Base-by-base conservation (phyloP, 106 monocot species). In the Dioscorea dumetorum region DNA sequence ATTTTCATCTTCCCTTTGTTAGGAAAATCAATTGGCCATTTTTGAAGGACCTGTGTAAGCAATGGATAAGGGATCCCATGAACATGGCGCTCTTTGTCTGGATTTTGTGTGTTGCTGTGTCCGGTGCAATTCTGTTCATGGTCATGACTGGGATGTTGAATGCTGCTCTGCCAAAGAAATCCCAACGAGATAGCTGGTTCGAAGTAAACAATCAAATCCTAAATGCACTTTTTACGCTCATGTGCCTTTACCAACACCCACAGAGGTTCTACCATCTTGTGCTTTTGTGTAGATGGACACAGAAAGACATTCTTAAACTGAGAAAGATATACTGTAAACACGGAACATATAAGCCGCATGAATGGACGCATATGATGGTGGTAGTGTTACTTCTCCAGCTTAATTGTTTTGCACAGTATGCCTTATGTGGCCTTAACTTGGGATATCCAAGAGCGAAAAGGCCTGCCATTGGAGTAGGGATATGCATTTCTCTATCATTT, bases 151-250 rank as follows among this genome's bases (percentile, higher is more conserved):
- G 92, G 28, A 88, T 93, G 88, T 61, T 93, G 50, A 83, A 93
- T 57, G 70, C 7, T 57, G 88, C 54, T 49, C 57, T 94, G 22
- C 86, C 89, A 34, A 80, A 48, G 63, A 86, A 89, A 72, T 82
- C 94, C 12, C 84, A 90, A 62, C 68, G 86, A 48, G 58, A 94
- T 68, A 66, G 56, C 21, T 94, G 94, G 94, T 90, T 94, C 62
- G 94, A 94, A 74, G 82, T 94, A 12, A 94, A 84, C 78, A 94
- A 94, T 63, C 93, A 93, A 70, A 81, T 93, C 33, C 58, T 93
- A 18, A 93, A 93, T 67, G 93, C 93, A 16, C 50, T 93, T 22
- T 93, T 93, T 50, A 93, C 93, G 51, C 85, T 93, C 32, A 93
- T 93, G 93, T 85, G 88, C 70, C 88, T 93, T 28, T 88, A 85